These are phyloP conservation scores for Pseudocercospora fuligena DNA, from an alignment of 2,329 filamentous ascomycete genomes.

Conservation along the genomic window DNA sequence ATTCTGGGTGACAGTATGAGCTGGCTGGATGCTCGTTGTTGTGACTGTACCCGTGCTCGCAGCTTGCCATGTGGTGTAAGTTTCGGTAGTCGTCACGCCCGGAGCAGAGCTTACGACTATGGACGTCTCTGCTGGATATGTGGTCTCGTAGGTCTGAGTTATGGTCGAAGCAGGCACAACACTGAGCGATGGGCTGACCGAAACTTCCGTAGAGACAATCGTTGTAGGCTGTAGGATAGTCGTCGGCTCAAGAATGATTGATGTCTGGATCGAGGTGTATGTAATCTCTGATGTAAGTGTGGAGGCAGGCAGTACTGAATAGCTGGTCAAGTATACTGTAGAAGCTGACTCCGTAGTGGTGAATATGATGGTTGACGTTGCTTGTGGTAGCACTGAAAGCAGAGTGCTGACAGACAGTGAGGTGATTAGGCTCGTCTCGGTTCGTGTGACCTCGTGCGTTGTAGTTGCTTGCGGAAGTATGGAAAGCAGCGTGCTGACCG, in stretches of 20 bases:
- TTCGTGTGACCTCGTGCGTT: background rate
- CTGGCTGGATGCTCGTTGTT: conserved; percentile 5
- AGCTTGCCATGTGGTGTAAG: background rate
- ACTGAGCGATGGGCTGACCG: conserved; percentile 3
- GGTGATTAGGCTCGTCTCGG: too few relatives aligned
- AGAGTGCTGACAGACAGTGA: too few relatives aligned
- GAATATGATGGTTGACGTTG: background rate
- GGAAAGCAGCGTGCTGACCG: background rate
- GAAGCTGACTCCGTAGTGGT: background rate
- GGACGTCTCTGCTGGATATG: background rate
- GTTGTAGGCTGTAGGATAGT: conserved; percentile 1
- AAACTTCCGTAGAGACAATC: conserved; percentile 7
- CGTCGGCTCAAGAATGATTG: background rate
- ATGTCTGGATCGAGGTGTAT: background rate
- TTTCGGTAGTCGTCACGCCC: background rate
- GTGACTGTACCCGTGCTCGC: background rate
- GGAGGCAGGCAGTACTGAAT: background rate
- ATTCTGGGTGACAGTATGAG: conserved; percentile 1
- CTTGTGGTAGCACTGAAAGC: too few relatives aligned
- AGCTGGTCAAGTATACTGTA: background rate
- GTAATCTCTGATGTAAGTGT: background rate
- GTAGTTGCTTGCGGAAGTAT: background rate
- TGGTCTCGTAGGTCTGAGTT: background rate
- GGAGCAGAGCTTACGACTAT: background rate
- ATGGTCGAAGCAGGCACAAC: background rate